Percentiles rank a stretch among this genome's conserved stretches.
Evolutionary conservation across 768 basidiomycete genomes (phyloP).

Genomic region (Lentinula guzmanii): DNA sequence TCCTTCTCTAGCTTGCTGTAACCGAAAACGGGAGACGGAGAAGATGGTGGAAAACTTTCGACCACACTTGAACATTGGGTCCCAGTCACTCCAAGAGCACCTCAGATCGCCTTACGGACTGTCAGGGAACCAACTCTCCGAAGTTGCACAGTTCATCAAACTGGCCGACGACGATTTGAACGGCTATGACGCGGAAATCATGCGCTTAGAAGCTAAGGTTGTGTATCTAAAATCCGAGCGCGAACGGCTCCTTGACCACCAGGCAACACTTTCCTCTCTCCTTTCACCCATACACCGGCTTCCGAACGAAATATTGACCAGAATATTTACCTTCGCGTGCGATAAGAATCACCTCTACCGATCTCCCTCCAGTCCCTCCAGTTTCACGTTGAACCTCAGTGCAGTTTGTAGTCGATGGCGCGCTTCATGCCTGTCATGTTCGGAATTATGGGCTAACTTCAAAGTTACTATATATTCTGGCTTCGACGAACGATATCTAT

Average conservation of each 20-base stretch:
- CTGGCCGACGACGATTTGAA: neutral
- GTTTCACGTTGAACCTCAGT: neutral
- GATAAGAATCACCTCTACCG: neutral
- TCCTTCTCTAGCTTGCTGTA: too few relatives aligned
- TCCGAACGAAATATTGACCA: neutral
- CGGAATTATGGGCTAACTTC: neutral
- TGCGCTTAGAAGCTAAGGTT: neutral
- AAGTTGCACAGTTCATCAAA: neutral
- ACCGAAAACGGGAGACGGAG: too few relatives aligned
- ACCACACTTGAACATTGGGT: too few relatives aligned
- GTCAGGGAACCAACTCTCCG: neutral
- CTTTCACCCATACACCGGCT: neutral
- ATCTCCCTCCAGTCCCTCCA: neutral
- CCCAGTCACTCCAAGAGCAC: too few relatives aligned
- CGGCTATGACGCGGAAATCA: neutral
- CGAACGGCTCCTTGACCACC: neutral
- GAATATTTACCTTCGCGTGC: neutral
- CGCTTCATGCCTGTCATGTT: neutral
- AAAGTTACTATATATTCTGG: neutral
- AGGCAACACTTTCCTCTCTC: neutral
- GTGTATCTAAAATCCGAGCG: neutral
- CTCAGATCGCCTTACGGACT: neutral
- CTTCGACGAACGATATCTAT: neutral
- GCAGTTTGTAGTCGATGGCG: neutral
- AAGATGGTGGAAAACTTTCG: too few relatives aligned